phyloP scores from a whole-genome alignment of 495 filamentous ascomycete species.

The Rhypophila decipiens region DNA sequence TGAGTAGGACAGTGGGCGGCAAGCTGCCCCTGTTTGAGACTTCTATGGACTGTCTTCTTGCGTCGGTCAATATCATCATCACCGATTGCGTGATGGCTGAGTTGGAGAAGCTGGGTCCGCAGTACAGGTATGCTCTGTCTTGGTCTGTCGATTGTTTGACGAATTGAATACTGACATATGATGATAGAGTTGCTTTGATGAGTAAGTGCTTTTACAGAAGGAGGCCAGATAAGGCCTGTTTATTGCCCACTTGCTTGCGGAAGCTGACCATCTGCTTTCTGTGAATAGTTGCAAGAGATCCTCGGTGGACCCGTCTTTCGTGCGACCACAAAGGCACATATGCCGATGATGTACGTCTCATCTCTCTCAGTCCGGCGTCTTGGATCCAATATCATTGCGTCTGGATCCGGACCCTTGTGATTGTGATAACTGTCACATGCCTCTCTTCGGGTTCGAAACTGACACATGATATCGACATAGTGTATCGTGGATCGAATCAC shows the following conservation, averaged over 20 bases:
- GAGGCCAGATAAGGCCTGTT: conserved; percentile 3
- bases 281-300: conserved; percentile 71
- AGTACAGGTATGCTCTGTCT: conserved; percentile 86
- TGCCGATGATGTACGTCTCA: conserved; percentile 63
- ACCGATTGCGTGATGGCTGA: conserved; percentile 66
- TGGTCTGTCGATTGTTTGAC: too few species aligned
- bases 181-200: too few species aligned
- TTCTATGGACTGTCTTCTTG: conserved; percentile 69
- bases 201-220: conserved; percentile 10
- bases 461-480: conserved; percentile 3
- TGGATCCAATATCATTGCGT: not conserved
- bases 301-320: conserved; percentile 73
- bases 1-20: conserved; percentile 80
- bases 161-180: too few species aligned
- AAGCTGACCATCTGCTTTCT: too few species aligned
- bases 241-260: too few species aligned
- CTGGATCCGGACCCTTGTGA: too few species aligned
- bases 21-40: conserved; percentile 82
- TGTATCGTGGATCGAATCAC: conserved; percentile 84
- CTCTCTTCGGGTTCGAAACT: too few species aligned
- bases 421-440: too few species aligned
- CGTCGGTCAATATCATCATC: conserved; percentile 62
- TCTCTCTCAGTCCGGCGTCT: conserved; percentile 38
- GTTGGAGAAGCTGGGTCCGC: conserved; percentile 83
- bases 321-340: conserved; percentile 89